A percentile compares a stretch with the other conserved stretches of the same genome.
Evolutionary conservation across 345 rosid genomes (phyloP).

Genomic region (Physaria fendleri): DNA sequence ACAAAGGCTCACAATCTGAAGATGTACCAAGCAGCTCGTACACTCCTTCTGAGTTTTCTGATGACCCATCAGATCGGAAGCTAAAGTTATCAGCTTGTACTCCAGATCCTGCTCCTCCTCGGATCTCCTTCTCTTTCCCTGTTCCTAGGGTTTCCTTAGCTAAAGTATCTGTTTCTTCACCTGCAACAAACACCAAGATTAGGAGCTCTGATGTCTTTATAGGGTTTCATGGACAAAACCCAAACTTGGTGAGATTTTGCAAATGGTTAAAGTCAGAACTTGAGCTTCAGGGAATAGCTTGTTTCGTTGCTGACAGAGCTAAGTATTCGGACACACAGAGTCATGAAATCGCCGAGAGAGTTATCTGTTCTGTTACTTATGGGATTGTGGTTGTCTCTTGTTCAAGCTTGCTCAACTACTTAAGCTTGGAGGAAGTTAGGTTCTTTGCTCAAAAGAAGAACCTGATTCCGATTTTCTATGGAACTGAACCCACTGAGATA

Average conservation of each 20-base stretch:
- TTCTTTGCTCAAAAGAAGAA: slow-evolving; percentile 91
- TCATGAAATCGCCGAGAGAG: slow-evolving; percentile 81
- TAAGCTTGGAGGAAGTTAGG: slow-evolving; percentile 76
- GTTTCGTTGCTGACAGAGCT: slow-evolving; percentile 83
- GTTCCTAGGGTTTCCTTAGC: slow-evolving; percentile 77
- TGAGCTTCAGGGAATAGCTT: slow-evolving; percentile 90
- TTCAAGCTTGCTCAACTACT: slow-evolving; percentile 53
- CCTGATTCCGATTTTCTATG: slow-evolving; percentile 72
- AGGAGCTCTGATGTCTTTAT: slow-evolving; percentile 89
- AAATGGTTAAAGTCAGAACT: slow-evolving; percentile 96
- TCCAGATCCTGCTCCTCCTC: slow-evolving; percentile 58
- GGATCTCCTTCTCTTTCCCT: slow-evolving; percentile 81
- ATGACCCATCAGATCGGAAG: slow-evolving; percentile 53
- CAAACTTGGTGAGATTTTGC: slow-evolving; percentile 70
- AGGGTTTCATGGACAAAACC: slow-evolving; percentile 81
- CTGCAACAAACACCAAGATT: slow-evolving; percentile 65
- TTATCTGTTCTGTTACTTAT: slow-evolving; percentile 72
- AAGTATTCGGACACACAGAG: slow-evolving; percentile 72
- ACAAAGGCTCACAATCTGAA: slow-evolving; percentile 55
- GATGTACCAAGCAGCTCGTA: slow-evolving; percentile 88
- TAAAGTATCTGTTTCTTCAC: slow-evolving; percentile 59
- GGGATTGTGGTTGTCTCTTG: slow-evolving; percentile 70
- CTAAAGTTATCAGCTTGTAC: slow-evolving; percentile 55
- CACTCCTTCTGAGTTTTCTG: slow-evolving; percentile 79
- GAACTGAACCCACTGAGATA: slow-evolving; percentile 56